Conservation (phyloP, 495 filamentous ascomycete genomes). For the Lichenothelia convexa region DNA sequence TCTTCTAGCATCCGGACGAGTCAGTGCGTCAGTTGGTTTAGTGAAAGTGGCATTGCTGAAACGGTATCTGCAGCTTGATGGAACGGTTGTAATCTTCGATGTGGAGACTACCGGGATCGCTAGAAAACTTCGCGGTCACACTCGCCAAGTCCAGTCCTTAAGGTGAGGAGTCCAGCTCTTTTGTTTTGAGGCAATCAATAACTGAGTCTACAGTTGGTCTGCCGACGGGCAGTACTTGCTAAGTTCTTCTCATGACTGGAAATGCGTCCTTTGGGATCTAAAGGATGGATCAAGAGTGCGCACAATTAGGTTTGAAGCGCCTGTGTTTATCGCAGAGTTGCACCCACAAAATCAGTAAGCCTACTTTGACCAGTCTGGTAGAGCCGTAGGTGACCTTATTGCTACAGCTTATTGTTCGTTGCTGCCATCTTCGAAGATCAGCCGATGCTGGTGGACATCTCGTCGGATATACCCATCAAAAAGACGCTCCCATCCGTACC, state of each 20-base stretch:
- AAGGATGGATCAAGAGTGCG: constrained; percentile 49
- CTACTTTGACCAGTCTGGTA: background rate
- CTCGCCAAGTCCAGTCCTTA: constrained; percentile 68
- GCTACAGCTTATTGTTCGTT: constrained; percentile 51
- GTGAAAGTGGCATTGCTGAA: too few relatives aligned
- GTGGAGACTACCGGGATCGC: constrained; percentile 92
- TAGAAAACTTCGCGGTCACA: constrained; percentile 81
- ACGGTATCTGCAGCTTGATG: constrained; percentile 74
- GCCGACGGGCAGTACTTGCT: constrained; percentile 81
- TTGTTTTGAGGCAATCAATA: background rate
- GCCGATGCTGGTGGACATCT: constrained; percentile 70
- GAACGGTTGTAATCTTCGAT: constrained; percentile 89
- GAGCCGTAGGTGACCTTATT: background rate
- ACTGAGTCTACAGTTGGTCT: constrained; percentile 52
- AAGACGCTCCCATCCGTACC: constrained; percentile 65
- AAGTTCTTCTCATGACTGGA: constrained; percentile 88
- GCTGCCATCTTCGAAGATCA: constrained; percentile 86
- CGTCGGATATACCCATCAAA: constrained; percentile 42
- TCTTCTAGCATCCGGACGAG: constrained; percentile 81
- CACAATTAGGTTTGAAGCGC: constrained; percentile 68
- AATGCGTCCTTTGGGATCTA: constrained; percentile 87
- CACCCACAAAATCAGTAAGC: constrained; percentile 81
- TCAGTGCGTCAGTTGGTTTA: too few relatives aligned
- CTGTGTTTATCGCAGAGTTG: constrained; percentile 86
- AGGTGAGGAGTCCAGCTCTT: constrained; percentile 22